Base-by-base conservation (phyloP, 2,329 filamentous ascomycete species). In the Chrysoporthe cubensis region DNA sequence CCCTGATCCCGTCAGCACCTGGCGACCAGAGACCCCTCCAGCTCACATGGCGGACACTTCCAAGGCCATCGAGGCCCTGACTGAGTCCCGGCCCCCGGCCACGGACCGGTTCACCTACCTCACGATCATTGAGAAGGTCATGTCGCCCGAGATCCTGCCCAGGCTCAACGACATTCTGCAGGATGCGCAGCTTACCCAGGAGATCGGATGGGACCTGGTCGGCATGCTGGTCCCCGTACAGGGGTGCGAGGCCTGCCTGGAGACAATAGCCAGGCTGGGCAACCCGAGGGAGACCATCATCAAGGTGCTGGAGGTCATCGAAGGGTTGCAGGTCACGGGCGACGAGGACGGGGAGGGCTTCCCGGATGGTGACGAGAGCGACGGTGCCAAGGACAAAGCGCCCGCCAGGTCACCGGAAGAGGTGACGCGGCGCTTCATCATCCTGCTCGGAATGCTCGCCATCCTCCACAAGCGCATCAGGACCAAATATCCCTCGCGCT, bases 121-220 rank as follows among this genome's bases (percentile, higher is more conserved):
- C 65, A 93, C 91, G 66, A 89, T 94, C 71, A 81, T 95, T 74
- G 90, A 93, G 77, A 88, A 91, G 78, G 90, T 91, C 72, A 82
- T 94, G 58, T 88, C 85, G 5, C 84, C 87, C 21, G 88, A 90
- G 68, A 84, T 90, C 69, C 81, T 95, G 56, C 89, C 91, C 1
- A 80, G 86, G 3, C 83, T 95, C 58, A 86, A 93, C 72, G 84
- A 90, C 32, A 87, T 80, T 56, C 72, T 79, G 57, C 74, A 79
- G 67, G 74, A 93, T 85, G 75, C 94, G 87, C 67, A 89, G 83
- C 75, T 94, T 66, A 92, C 91, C 2, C 87, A 86, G 69, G 90
- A 93, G 66, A 94, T 95, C 73, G 92, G 92, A 62, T 96, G 92
- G 92, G 92, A 96, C 76, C 81, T 95, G 63, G 90, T 96, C 32